phyloP scores from a whole-genome alignment of 495 filamentous ascomycete genomes.

The Aspergillus leporis region DNA sequence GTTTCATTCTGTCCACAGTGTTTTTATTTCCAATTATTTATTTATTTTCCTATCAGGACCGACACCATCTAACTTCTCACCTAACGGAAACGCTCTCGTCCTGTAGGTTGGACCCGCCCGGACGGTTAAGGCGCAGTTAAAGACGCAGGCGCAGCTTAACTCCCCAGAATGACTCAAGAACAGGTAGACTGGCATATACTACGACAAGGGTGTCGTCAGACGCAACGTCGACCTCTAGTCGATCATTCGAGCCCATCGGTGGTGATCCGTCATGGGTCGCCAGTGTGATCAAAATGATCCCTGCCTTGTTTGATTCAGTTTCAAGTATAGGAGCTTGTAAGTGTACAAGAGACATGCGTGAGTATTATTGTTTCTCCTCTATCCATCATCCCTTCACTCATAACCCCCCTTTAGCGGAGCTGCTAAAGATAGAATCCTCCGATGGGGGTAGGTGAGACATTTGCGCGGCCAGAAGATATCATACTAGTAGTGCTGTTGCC shows the following conservation, averaged over 20 bases:
- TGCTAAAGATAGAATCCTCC: background rate
- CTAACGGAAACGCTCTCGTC: background rate
- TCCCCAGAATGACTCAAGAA: background rate
- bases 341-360: background rate
- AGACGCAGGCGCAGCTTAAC: constrained; percentile 6
- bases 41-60: background rate
- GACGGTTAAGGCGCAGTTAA: constrained; percentile 5
- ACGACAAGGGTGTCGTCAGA: constrained; percentile 7
- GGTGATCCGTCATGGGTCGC: constrained; percentile 10
- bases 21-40: background rate
- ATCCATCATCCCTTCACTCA: background rate
- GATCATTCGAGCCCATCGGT: constrained; percentile 6
- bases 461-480: background rate
- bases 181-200: background rate
- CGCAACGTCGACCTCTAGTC: constrained; percentile 10
- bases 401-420: background rate
- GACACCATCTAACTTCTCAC: background rate
- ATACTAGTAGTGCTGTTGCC: background rate
- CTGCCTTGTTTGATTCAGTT: constrained; percentile 1
- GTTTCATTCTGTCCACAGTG: background rate
- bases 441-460: background rate
- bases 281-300: constrained; percentile 5
- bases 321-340: background rate
- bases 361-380: background rate
- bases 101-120: constrained; percentile 12